These are phyloP conservation scores for Pseudoneurospora amorphoporcata DNA, from an alignment of 495 filamentous ascomycete genomes.

Conservation along the genomic window DNA sequence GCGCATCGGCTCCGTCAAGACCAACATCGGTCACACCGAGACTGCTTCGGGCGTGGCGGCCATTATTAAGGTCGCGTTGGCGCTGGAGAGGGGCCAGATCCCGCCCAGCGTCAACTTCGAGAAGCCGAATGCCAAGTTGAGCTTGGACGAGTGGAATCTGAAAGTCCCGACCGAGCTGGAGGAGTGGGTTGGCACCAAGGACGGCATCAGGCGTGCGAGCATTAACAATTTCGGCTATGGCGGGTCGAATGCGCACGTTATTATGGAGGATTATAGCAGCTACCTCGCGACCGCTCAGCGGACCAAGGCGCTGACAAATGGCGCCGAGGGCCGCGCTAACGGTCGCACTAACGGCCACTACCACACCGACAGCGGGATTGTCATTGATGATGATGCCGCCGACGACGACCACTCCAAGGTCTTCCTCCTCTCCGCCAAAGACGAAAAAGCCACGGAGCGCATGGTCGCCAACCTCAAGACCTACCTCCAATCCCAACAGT, in stretches of 20 bases:
- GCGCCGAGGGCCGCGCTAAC: constrained; percentile 5
- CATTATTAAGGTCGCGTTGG: constrained; percentile 33
- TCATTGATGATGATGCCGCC: not conserved
- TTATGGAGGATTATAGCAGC: constrained; percentile 11
- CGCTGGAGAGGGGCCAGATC: constrained; percentile 35
- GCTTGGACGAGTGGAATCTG: constrained; percentile 27
- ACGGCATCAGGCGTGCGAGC: constrained; percentile 7
- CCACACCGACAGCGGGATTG: not conserved
- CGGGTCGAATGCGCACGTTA: constrained; percentile 17
- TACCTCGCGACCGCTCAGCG: not conserved
- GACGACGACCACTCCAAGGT: not conserved
- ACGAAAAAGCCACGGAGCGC: constrained; percentile 12
- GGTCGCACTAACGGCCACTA: not conserved
- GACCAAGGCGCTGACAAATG: not conserved
- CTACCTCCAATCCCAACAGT: constrained; percentile 1
- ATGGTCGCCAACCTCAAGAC: constrained; percentile 13
- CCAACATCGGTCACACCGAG: constrained; percentile 36
- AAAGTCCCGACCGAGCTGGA: constrained; percentile 19
- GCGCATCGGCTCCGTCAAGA: constrained; percentile 28
- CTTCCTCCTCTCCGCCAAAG: constrained; percentile 18
- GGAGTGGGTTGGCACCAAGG: constrained; percentile 7
- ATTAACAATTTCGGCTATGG: constrained; percentile 21
- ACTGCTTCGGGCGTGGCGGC: constrained; percentile 33
- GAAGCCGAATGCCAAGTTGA: constrained; percentile 30
- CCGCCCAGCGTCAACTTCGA: constrained; percentile 33